Conservation (phyloP, 352 stramenopile genomes). For the Pythium plurisporium region DNA sequence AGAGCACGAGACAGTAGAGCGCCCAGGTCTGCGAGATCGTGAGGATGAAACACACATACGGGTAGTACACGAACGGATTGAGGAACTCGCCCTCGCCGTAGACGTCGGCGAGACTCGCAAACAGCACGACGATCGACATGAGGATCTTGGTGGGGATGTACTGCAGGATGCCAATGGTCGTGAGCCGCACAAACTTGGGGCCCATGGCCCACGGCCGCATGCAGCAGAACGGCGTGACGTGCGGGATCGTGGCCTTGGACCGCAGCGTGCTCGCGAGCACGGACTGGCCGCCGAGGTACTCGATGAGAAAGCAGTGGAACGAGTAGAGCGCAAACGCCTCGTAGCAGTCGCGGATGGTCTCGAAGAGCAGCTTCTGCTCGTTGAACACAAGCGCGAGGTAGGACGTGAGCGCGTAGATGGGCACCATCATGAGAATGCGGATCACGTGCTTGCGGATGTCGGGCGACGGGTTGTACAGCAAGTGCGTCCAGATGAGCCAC, state of each 20-base stretch:
- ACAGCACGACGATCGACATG: constrained; percentile 84
- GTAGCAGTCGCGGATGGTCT: constrained; percentile 91
- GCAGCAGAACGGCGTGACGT: constrained; percentile 85
- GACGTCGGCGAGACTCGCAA: constrained; percentile 78
- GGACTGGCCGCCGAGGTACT: constrained; percentile 80
- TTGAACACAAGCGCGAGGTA: constrained; percentile 90
- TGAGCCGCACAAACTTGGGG: constrained; percentile 90
- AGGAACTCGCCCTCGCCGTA: constrained; percentile 89
- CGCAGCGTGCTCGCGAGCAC: constrained; percentile 81
- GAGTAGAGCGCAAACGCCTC: constrained; percentile 93
- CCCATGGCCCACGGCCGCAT: constrained; percentile 89
- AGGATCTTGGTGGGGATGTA: constrained; percentile 90
- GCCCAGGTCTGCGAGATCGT: constrained; percentile 90
- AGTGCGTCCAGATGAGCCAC: constrained; percentile 87
- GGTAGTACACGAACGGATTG: constrained; percentile 77
- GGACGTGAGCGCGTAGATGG: constrained; percentile 89
- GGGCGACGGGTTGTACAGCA: constrained; percentile 80
- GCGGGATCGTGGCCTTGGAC: constrained; percentile 80
- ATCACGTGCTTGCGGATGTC: constrained; percentile 90
- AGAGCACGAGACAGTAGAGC: constrained; percentile 92
- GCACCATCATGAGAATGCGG: constrained; percentile 93
- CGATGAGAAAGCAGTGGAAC: constrained; percentile 92
- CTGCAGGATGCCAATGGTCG: constrained; percentile 90
- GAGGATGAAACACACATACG: constrained; percentile 89
- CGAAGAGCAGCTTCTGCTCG: constrained; percentile 86